These are phyloP conservation scores for Rhizopus delemar DNA, from an alignment of 371 early-diverging fungal species.

Conservation along the genomic window DNA sequence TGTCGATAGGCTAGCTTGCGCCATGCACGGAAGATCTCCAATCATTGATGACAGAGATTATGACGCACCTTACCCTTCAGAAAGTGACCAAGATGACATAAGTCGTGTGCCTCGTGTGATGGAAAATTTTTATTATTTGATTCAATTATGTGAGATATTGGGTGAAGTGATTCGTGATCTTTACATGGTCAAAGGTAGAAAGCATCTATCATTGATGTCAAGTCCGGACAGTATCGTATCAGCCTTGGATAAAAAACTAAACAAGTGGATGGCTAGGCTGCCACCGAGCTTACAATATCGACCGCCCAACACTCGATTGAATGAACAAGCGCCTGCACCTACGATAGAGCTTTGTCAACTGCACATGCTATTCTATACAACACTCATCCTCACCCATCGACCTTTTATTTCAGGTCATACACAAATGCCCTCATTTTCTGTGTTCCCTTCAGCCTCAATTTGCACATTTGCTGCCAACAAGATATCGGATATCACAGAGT, in stretches of 20 bases:
- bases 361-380: conserved; percentile 75
- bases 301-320: conserved; percentile 41
- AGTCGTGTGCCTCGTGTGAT: conserved; percentile 34
- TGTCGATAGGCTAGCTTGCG: conserved; percentile 57
- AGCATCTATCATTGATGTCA: conserved; percentile 35
- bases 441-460: conserved; percentile 51
- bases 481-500: conserved; percentile 53
- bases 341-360: conserved; percentile 50
- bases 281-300: conserved; percentile 44
- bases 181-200: conserved; percentile 46
- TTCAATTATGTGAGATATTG: conserved; percentile 46
- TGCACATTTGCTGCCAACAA: conserved; percentile 62
- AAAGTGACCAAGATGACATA: conserved; percentile 40
- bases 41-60: conserved; percentile 55
- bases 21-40: conserved; percentile 51
- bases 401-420: conserved; percentile 56
- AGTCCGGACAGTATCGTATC: conserved; percentile 44
- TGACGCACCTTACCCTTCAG: conserved; percentile 47
- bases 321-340: conserved; percentile 36
- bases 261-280: conserved; percentile 53
- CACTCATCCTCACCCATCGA: conserved; percentile 74
- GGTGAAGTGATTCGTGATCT: conserved; percentile 47
- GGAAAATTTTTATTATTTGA: conserved; percentile 43
- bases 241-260: conserved; percentile 47
- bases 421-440: conserved; percentile 32